Conservation (phyloP, 2,329 filamentous ascomycete species). For the Ophiostoma piceae region DNA sequence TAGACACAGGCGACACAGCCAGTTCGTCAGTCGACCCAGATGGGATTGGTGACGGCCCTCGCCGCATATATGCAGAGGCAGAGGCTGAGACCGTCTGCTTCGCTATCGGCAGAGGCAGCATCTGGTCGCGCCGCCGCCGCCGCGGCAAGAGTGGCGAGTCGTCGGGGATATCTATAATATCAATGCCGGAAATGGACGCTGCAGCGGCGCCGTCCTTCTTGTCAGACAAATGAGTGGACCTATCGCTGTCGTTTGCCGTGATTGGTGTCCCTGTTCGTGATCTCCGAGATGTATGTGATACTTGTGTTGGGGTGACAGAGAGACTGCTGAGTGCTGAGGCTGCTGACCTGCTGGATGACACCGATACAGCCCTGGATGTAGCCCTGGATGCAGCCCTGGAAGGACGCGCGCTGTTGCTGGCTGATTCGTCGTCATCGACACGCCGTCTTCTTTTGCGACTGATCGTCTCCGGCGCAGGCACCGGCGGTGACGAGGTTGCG, state of each 20-base stretch:
- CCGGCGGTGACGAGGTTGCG: slow-evolving; percentile 18
- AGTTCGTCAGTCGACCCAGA: slow-evolving; percentile 46
- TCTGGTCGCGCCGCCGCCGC: slow-evolving; percentile 10
- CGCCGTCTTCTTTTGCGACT: neutral
- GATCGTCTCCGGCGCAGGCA: neutral
- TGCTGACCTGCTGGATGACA: slow-evolving; percentile 26
- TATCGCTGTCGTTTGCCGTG: slow-evolving; percentile 24
- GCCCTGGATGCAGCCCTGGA: neutral
- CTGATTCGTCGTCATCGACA: neutral
- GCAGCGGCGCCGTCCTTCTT: neutral
- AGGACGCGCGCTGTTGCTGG: neutral
- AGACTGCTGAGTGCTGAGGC: slow-evolving; percentile 39
- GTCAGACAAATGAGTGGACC: slow-evolving; percentile 6
- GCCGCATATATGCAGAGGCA: neutral
- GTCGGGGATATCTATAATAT: neutral
- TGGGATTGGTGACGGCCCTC: slow-evolving; percentile 26
- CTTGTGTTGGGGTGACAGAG: slow-evolving; percentile 35
- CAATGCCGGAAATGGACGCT: neutral
- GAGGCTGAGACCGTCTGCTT: neutral
- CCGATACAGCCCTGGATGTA: neutral
- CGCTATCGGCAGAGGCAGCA: neutral
- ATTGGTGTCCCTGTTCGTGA: slow-evolving; percentile 21
- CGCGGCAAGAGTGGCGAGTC: slow-evolving; percentile 11
- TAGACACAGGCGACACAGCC: slow-evolving; percentile 37
- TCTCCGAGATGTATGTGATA: slow-evolving; percentile 17